Conservation (phyloP, 1,139 yeast genomes). For the Kodamaea alishanica region DNA sequence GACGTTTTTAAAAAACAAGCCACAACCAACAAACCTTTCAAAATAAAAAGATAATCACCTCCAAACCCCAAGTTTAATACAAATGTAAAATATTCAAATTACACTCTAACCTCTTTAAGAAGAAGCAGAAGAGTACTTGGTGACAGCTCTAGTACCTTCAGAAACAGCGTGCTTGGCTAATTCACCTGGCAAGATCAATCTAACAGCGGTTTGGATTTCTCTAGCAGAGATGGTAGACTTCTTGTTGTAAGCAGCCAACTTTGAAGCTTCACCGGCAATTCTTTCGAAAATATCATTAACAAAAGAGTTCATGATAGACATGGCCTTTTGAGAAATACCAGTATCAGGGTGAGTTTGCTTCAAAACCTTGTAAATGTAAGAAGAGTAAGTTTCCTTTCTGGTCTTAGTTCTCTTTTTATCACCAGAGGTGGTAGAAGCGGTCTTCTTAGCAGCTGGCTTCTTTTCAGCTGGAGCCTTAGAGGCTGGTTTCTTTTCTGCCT, state of each 20-base stretch:
- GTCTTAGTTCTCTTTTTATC: slow-evolving; percentile 95
- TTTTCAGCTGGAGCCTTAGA: slow-evolving; percentile 98
- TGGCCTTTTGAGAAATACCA: slow-evolving; percentile 98
- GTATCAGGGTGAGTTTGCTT: slow-evolving; percentile 99
- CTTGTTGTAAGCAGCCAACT: slow-evolving; percentile 99
- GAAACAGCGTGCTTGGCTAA: slow-evolving; percentile 99
- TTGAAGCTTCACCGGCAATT: slow-evolving; percentile 97
- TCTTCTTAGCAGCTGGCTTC: slow-evolving; percentile 95
- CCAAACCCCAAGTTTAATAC: slow-evolving; percentile 2
- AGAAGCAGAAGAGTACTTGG: slow-evolving; percentile 93
- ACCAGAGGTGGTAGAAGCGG: slow-evolving; percentile 57
- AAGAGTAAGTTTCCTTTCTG: slow-evolving; percentile 98
- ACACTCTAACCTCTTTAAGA: slow-evolving; percentile 25
- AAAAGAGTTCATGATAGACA: slow-evolving; percentile 98
- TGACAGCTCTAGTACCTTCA: slow-evolving; percentile 99
- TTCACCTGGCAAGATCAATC: slow-evolving; percentile 99
- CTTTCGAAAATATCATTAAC: slow-evolving; percentile 95
- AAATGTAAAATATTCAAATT: slow-evolving; percentile 7
- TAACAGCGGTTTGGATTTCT: slow-evolving; percentile 98
- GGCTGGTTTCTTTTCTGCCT: slow-evolving; percentile 98
- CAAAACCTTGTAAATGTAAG: slow-evolving; percentile 97
- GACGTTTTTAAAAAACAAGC: background rate
- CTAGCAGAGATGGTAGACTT: slow-evolving; percentile 98
- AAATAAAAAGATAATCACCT: background rate
- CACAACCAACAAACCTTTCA: background rate